Evolutionary conservation across 2,329 filamentous ascomycete species (phyloP), one percentile per base, ranked within the genome.

Genomic region (Tolypocladium album): DNA sequence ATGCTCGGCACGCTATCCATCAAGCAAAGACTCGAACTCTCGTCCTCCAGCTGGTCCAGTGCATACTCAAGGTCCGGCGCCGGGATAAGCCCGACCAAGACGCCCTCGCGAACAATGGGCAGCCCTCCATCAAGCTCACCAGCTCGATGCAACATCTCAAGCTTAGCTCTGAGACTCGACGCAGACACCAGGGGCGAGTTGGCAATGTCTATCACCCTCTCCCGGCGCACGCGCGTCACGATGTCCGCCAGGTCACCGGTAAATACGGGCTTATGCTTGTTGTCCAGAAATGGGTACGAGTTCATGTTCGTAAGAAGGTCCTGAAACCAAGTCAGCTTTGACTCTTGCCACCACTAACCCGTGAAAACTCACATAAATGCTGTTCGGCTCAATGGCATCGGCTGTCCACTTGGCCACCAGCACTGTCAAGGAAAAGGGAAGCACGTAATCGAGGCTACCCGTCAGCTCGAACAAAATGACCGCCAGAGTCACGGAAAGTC

Each of bases 331-430:
- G 62, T 68, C 34, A 69, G 69, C 57, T 20, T 56, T 1, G 13
- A 13, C 31, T 12, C 53, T 8, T 43, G 50, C n/a, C 12, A 27
- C 15, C 17, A 24, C 9, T n/a, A 9, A 47, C 22, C 0, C 6
- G 15, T 20, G 17, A 22, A 34, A 39, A 76, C 84, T 75, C 74
- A 88, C 86, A 71, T 97, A 97, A 63, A 99, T 97, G 72, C 91
- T 96, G 58, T 91, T 82, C 20, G 93, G 94, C 73, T 99, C 94
- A 58, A 99, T 84, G 4, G 92, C 92, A 74, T 97, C 94, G 0
- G 94, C 92, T 0, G 92, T 96, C 94, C 94, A 99, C 76, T 99
- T 99, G n/a, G 93, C 87, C 36, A 96, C 92, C 4, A 97, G 79
- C 40, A 99, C 91, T 0, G 90, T 88, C 11, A 99, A 78, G 0